A percentile compares a stretch with the other conserved stretches of the same genome.
Conservation (phyloP, 2,329 filamentous ascomycete species). For the Fusarium tjaetaba region DNA sequence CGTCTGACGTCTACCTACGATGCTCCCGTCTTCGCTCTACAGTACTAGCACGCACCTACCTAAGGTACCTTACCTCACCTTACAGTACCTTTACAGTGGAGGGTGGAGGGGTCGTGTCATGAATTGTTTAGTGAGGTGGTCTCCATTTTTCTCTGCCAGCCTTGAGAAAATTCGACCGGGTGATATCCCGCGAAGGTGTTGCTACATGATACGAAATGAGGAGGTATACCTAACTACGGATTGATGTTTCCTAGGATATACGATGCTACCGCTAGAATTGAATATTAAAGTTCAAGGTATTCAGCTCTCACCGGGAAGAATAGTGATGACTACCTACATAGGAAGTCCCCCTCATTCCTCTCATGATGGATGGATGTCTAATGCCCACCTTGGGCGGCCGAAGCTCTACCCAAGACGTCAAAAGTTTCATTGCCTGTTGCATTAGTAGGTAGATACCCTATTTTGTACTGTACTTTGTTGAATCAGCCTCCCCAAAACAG, state of each 20-base stretch:
- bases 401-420: background rate
- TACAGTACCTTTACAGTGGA: background rate
- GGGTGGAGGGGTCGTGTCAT: constrained; percentile 50
- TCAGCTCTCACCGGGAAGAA: background rate
- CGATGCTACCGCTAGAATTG: background rate
- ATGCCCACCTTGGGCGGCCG: background rate
- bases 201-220: constrained; percentile 4
- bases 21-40: background rate
- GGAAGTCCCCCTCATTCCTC: background rate
- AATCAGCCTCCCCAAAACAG: constrained; percentile 20
- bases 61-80: background rate
- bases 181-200: constrained; percentile 28
- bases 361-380: constrained; percentile 11
- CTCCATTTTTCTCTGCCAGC: constrained; percentile 40
- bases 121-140: constrained; percentile 38
- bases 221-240: background rate
- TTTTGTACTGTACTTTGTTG: background rate
- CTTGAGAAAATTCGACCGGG: constrained; percentile 36
- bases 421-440: background rate
- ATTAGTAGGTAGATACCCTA: background rate
- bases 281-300: background rate
- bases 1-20: constrained; percentile 29
- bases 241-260: background rate
- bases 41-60: background rate
- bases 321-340: background rate